These are phyloP conservation scores for Galium porrigens DNA, from an alignment of 305 asterid genomes.

Conservation along the genomic window DNA sequence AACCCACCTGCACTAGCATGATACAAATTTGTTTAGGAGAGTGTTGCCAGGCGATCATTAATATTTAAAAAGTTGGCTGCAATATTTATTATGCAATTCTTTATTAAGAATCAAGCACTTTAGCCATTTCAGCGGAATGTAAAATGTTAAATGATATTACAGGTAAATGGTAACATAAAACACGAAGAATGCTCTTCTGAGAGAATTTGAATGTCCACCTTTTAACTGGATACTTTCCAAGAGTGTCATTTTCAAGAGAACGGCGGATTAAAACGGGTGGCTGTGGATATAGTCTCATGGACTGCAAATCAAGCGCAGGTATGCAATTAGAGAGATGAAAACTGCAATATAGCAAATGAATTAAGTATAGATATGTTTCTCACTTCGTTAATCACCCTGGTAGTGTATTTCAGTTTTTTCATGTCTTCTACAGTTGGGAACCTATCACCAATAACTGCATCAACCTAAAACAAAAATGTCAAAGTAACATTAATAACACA, in stretches of 20 bases:
- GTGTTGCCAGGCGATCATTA: background rate
- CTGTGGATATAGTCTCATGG: slow-evolving; percentile 91
- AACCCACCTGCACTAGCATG: too few relatives aligned
- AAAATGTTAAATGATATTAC: background rate
- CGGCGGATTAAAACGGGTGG: slow-evolving; percentile 98
- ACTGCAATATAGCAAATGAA: slow-evolving; percentile 11
- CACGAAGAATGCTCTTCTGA: background rate
- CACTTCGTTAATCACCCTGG: slow-evolving; percentile 87
- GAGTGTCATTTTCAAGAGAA: slow-evolving; percentile 60
- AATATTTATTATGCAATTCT: background rate
- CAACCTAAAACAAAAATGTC: slow-evolving; percentile 42
- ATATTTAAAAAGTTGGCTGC: background rate
- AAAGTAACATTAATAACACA: slow-evolving; percentile 5
- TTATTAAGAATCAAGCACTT: background rate
- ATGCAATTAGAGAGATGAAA: slow-evolving; percentile 11
- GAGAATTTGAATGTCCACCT: slow-evolving; percentile 29
- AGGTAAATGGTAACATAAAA: background rate
- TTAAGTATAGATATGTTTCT: slow-evolving; percentile 21
- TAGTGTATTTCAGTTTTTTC: slow-evolving; percentile 86
- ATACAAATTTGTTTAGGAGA: too few relatives aligned
- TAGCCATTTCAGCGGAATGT: background rate
- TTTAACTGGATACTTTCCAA: slow-evolving; percentile 72
- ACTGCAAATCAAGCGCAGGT: slow-evolving; percentile 33
- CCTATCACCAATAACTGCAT: slow-evolving; percentile 79
- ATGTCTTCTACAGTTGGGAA: slow-evolving; percentile 81